These are phyloP conservation scores for Hysterium pulicare DNA, from an alignment of 2,329 filamentous ascomycete species.

Conservation along the genomic window DNA sequence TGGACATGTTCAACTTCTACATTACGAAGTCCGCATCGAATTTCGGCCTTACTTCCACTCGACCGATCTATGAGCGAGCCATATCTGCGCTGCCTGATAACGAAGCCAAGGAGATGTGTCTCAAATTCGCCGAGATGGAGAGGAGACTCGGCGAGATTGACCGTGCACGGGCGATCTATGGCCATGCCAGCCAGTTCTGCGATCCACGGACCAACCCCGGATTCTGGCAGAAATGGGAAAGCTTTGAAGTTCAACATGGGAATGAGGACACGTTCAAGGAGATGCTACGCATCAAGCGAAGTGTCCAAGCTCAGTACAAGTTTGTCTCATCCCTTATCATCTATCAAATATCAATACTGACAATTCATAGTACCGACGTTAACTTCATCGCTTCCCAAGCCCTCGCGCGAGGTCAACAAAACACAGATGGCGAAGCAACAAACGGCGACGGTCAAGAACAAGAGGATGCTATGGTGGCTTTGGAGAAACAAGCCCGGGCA, in stretches of 20 bases:
- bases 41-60: conserved; percentile 90
- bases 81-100: conserved; percentile 89
- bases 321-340: conserved; percentile 38
- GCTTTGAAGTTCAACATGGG: conserved; percentile 94
- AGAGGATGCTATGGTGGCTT: conserved; percentile 80
- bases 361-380: conserved; percentile 70
- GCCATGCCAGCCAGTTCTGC: conserved; percentile 94
- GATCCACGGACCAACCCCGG: conserved; percentile 84
- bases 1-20: conserved; percentile 99
- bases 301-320: conserved; percentile 97
- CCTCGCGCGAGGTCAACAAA: conserved; percentile 72
- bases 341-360: conserved; percentile 30
- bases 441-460: conserved; percentile 49
- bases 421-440: conserved; percentile 44
- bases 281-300: conserved; percentile 96
- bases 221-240: conserved; percentile 97
- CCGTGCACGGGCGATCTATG: conserved; percentile 90
- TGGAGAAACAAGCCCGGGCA: conserved; percentile 84
- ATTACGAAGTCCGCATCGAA: conserved; percentile 98
- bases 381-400: conserved; percentile 98
- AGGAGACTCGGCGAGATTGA: conserved; percentile 89
- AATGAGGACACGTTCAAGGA: conserved; percentile 99
- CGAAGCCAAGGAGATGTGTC: conserved; percentile 95
- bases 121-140: conserved; percentile 98
- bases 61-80: conserved; percentile 93